These are phyloP conservation scores for Puccinia coronata DNA, from an alignment of 1,284 basidiomycete genomes.

Conservation along the genomic window DNA sequence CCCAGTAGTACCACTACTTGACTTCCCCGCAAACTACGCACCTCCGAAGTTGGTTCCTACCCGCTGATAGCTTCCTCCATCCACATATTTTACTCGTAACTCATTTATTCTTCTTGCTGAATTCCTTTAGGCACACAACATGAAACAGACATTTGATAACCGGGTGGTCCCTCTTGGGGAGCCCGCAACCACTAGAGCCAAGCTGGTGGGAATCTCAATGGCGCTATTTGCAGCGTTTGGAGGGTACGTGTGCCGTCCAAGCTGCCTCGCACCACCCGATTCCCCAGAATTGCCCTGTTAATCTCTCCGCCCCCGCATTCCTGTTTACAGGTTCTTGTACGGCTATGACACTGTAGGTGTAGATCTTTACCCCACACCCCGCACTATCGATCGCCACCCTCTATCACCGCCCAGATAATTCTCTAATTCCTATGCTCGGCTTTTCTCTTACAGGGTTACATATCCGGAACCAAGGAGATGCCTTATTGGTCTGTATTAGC, in stretches of 20 bases:
- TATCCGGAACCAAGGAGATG: slow-evolving; percentile 49
- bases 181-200: slow-evolving; percentile 37
- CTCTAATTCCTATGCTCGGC: not conserved
- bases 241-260: slow-evolving; percentile 19
- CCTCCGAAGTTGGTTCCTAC: no score
- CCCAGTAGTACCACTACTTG: no score
- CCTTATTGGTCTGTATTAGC: slow-evolving; percentile 31
- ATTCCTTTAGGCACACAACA: not conserved
- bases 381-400: not conserved
- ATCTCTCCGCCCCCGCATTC: not conserved
- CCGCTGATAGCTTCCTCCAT: no score
- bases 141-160: not conserved
- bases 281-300: no score
- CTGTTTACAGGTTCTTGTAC: slow-evolving; percentile 28
- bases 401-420: not conserved
- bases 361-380: not conserved
- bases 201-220: slow-evolving; percentile 45
- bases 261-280: not conserved
- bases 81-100: not conserved
- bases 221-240: slow-evolving; percentile 49
- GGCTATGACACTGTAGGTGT: slow-evolving; percentile 49
- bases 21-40: no score
- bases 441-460: slow-evolving; percentile 31
- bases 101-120: not conserved
- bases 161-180: slow-evolving; percentile 20